Evolutionary conservation across 768 basidiomycete genomes (phyloP), one percentile per base, ranked within the genome.

Genomic region (Mycena metata): DNA sequence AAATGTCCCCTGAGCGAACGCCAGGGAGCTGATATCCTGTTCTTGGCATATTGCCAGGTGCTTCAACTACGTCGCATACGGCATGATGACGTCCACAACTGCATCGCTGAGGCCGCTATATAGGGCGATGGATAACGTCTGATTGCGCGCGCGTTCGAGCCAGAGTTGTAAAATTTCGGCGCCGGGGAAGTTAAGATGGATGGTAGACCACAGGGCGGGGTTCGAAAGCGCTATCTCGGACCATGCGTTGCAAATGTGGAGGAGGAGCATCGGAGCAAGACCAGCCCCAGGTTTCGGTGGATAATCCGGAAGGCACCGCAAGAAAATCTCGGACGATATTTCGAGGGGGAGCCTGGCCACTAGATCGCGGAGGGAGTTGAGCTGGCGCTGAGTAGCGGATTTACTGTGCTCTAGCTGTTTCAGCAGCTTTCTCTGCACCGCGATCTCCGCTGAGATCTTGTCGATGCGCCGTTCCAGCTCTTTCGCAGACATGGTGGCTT

Each of bases 321-420:
- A 19, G 23, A 66, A 59, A 15, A 66, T 66, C 12, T 57, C 33
- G 3, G 64, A 66, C 1, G 64, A 58, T 4, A 65, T 36, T 57
- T 65, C 64, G n/a, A 43, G 39, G 2, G 56, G 64, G 5, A 58
- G n/a, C 17, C 49, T 55, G n/a, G 56, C 45, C 15, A 65, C 17
- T 10, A 55, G 64, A 43, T 65, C 64, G 19, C 39, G 56, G 15
- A 65, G 2, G 35, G 55, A 36, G 21, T 65, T 65, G 7, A 65
- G 56, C 56, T 51, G 47, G 24, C 64, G 64, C 49, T 58, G 64
- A 11, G 47, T 35, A 23, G 46, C 21, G 39, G 46, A 42, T 58
- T 58, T 65, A 4, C 33, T 51, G 5, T 24, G 39, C n/a, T 58
- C 46, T 2, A 51, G 64, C 26, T 26, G 23, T 11, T 33, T 58